Conservation (phyloP, 106 monocot species). For the Platanthera zijinensis region DNA sequence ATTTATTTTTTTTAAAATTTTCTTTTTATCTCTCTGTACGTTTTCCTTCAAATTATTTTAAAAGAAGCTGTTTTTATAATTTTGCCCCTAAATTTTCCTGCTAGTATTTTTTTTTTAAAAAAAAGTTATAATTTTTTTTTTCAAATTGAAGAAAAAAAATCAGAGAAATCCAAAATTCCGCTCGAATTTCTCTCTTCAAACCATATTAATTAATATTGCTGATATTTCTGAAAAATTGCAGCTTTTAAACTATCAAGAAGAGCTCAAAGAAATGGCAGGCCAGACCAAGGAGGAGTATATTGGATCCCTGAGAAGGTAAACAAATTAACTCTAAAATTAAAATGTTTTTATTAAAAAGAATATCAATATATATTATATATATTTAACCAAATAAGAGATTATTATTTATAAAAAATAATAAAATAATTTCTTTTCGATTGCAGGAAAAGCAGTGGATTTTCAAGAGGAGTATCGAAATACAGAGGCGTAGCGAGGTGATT, state of each 20-base stretch:
- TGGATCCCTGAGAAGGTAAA: conserved; percentile 9
- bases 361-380: too few relatives aligned
- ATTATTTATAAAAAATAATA: not conserved
- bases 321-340: not conserved
- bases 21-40: not conserved
- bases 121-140: too few relatives aligned
- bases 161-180: too few relatives aligned
- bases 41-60: too few relatives aligned
- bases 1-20: not conserved
- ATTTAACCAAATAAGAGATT: too few relatives aligned
- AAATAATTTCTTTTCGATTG: not conserved
- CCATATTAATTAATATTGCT: too few relatives aligned
- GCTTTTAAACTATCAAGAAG: conserved; percentile 7
- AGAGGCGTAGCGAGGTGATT: conserved; percentile 59
- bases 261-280: conserved; percentile 9
- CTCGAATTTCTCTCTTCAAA: too few relatives aligned
- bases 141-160: too few relatives aligned
- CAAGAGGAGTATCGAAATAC: conserved; percentile 69
- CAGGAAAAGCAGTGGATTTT: conserved; percentile 64
- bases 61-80: too few relatives aligned
- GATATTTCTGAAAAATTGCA: not conserved
- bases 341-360: too few relatives aligned
- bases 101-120: too few relatives aligned
- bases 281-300: conserved; percentile 9
- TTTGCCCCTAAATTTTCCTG: too few relatives aligned